phyloP scores from a whole-genome alignment of 768 basidiomycete species.

The Russula ochroleuca region DNA sequence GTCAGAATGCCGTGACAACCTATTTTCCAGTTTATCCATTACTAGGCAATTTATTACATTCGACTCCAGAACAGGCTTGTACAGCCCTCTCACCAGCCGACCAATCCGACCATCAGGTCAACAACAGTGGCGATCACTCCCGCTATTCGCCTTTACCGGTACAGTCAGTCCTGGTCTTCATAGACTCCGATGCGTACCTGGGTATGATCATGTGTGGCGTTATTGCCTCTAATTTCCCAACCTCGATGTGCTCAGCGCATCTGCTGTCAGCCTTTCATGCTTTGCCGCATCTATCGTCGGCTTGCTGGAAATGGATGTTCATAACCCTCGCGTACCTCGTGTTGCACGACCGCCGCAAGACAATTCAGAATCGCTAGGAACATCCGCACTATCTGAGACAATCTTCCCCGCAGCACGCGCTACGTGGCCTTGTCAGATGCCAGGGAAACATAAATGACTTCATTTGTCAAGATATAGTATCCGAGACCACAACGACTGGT shows the following conservation, averaged over 20 bases:
- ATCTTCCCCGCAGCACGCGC: background rate
- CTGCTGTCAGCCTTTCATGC: no score
- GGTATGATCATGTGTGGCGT: no score
- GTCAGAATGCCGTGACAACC: background rate
- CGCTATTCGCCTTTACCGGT: background rate
- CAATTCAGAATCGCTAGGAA: background rate
- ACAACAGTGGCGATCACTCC: background rate
- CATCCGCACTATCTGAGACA: no score
- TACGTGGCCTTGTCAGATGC: no score
- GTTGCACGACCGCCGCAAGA: no score
- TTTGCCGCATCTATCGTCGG: background rate
- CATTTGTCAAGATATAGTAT: background rate
- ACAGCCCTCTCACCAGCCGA: background rate
- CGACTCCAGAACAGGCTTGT: background rate
- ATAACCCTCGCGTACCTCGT: no score
- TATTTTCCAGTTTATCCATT: no score
- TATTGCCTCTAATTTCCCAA: background rate
- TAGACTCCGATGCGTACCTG: no score
- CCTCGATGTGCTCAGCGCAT: no score
- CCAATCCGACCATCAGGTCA: background rate
- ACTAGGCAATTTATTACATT: background rate
- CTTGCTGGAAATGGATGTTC: background rate
- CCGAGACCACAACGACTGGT: background rate
- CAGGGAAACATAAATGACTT: background rate
- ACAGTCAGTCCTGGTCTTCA: no score